Percentiles rank a stretch among this genome's conserved stretches.
Evolutionary conservation across 768 basidiomycete species (phyloP).

Genomic region (Lentinula boryana): DNA sequence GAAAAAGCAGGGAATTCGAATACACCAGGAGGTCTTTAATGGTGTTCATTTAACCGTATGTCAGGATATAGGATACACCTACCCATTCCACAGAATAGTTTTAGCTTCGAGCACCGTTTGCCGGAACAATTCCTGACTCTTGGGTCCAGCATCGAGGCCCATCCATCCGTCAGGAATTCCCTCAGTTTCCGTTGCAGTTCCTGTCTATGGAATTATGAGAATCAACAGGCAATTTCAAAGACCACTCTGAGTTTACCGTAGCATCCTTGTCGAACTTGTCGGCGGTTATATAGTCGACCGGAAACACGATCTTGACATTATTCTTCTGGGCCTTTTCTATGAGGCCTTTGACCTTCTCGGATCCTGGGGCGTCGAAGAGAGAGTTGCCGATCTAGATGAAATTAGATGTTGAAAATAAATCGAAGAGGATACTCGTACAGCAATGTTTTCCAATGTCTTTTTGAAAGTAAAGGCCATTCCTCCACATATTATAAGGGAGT

Average conservation of each 20-base stretch:
- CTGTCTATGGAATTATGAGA: constrained; percentile 39
- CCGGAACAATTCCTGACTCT: constrained; percentile 77
- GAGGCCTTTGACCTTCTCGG: constrained; percentile 76
- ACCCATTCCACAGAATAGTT: constrained; percentile 98
- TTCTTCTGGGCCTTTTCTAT: constrained; percentile 91
- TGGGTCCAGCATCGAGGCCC: constrained; percentile 89
- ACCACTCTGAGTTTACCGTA: constrained; percentile 38
- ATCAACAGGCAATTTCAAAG: neutral
- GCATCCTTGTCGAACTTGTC: constrained; percentile 96
- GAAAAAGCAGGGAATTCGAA: constrained; percentile 96
- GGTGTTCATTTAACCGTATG: neutral
- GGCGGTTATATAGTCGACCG: constrained; percentile 89
- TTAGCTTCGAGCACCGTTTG: constrained; percentile 79
- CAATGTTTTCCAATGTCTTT: constrained; percentile 78
- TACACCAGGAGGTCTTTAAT: constrained; percentile 83
- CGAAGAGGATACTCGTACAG: constrained; percentile 35
- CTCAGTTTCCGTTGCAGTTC: constrained; percentile 66
- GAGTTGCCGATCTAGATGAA: constrained; percentile 80
- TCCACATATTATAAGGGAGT: constrained; percentile 93
- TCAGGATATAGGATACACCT: constrained; percentile 15
- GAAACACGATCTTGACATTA: constrained; percentile 92
- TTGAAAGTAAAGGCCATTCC: constrained; percentile 99
- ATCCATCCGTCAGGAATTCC: constrained; percentile 94
- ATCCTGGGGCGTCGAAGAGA: constrained; percentile 85
- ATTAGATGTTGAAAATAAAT: neutral